Conservation (phyloP, 495 filamentous ascomycete species). For the Letharia columbiana region DNA sequence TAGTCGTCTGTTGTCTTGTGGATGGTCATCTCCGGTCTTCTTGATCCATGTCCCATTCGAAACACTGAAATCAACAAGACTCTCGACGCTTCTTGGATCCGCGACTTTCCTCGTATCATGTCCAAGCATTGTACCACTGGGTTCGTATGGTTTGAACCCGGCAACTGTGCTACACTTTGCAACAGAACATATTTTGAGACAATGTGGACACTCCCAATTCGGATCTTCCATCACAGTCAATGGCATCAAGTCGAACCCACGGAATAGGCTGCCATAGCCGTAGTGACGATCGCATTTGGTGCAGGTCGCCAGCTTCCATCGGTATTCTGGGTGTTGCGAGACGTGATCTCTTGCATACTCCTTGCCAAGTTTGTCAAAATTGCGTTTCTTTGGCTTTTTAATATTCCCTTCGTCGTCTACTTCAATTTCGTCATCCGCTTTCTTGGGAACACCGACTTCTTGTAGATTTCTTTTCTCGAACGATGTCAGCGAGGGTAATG, state of each 20-base stretch:
- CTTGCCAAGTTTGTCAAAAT: conserved; percentile 41
- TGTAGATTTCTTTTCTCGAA: conserved; percentile 9
- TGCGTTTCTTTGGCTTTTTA: conserved; percentile 33
- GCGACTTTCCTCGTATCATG: conserved; percentile 83
- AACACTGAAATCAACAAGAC: conserved; percentile 71
- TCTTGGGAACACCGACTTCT: neutral
- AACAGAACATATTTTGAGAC: conserved; percentile 75
- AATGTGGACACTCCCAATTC: conserved; percentile 82
- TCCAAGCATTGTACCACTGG: conserved; percentile 73
- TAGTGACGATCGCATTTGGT: conserved; percentile 63
- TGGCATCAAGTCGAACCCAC: conserved; percentile 82
- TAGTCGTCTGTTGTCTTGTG: conserved; percentile 39
- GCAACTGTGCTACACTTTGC: conserved; percentile 57
- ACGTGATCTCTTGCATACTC: conserved; percentile 62
- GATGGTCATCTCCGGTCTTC: conserved; percentile 40
- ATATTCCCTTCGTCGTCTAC: conserved; percentile 36
- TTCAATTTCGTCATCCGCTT: conserved; percentile 33
- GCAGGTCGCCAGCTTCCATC: conserved; percentile 76
- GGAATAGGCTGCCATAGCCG: conserved; percentile 81
- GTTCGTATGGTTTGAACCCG: conserved; percentile 62
- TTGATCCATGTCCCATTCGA: conserved; percentile 76
- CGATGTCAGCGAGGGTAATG: conserved; percentile 23
- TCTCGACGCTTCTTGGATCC: conserved; percentile 80
- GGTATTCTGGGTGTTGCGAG: conserved; percentile 61
- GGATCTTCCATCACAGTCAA: conserved; percentile 66